phyloP scores from a whole-genome alignment of 352 stramenopile genomes.

The Peronospora farinosa region DNA sequence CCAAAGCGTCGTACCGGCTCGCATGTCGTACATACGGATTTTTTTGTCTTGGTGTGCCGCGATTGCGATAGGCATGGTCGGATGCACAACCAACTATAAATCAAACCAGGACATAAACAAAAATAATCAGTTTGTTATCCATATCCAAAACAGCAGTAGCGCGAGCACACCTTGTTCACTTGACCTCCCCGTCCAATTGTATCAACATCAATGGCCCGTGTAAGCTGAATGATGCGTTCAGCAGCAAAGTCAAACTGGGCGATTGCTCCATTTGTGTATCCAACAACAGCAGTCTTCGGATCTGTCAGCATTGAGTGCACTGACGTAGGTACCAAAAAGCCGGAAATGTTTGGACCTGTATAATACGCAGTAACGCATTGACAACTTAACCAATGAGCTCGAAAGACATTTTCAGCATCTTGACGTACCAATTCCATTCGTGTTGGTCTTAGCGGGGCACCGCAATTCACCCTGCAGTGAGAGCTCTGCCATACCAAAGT shows the following conservation, averaged over 20 bases:
- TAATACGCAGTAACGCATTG: background rate
- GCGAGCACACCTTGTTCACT: slow-evolving; percentile 59
- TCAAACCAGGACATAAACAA: background rate
- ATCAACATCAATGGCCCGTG: slow-evolving; percentile 62
- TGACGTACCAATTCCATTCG: slow-evolving; percentile 39
- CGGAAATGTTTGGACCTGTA: slow-evolving; percentile 40
- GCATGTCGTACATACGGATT: slow-evolving; percentile 85
- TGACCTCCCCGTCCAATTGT: slow-evolving; percentile 50
- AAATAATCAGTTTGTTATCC: slow-evolving; percentile 1
- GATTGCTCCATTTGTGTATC: slow-evolving; percentile 65
- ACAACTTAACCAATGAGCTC: background rate
- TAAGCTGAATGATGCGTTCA: slow-evolving; percentile 73
- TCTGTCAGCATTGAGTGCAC: slow-evolving; percentile 67
- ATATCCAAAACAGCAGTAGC: background rate
- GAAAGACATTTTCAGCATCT: background rate
- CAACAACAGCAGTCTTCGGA: slow-evolving; percentile 72
- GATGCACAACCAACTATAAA: slow-evolving; percentile 52
- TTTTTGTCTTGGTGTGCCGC: slow-evolving; percentile 77
- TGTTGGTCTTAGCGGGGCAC: slow-evolving; percentile 47
- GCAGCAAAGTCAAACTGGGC: slow-evolving; percentile 72
- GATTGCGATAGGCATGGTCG: slow-evolving; percentile 79
- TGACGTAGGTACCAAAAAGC: slow-evolving; percentile 62
- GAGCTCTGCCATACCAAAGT: slow-evolving; percentile 38
- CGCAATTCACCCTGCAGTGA: slow-evolving; percentile 69
- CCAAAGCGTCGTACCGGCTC: slow-evolving; percentile 27